Conservation (phyloP, 805 yeast species). For the Jamesozyma piceae region DNA sequence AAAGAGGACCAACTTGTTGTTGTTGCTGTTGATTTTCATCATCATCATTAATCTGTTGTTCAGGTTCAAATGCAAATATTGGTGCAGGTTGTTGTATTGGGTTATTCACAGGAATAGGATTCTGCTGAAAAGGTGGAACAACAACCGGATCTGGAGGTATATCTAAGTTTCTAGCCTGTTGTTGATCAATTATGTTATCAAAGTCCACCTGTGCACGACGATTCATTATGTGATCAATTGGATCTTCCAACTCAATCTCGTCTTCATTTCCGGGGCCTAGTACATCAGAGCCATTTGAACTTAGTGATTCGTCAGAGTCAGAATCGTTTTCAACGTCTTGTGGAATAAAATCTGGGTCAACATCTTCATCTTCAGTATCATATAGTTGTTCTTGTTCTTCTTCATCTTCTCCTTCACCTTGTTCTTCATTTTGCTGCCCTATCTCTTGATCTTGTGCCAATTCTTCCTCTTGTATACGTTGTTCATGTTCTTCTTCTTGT, state of each 20-base stretch:
- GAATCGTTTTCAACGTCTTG: constrained; percentile 11
- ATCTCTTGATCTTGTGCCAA: constrained; percentile 11
- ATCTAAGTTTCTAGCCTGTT: constrained; percentile 6
- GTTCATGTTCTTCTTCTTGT: constrained; percentile 6
- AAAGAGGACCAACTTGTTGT: constrained; percentile 21
- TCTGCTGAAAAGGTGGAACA: constrained; percentile 1
- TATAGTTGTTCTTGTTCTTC: constrained; percentile 4
- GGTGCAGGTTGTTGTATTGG: not conserved
- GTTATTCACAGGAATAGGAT: not conserved
- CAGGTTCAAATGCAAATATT: constrained; percentile 1
- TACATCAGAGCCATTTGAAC: not conserved
- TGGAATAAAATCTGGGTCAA: constrained; percentile 23
- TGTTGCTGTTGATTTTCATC: constrained; percentile 8
- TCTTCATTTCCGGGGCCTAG: not conserved
- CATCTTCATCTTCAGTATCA: constrained; percentile 21
- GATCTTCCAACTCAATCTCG: constrained; percentile 5
- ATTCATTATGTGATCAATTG: constrained; percentile 13
- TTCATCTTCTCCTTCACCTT: constrained; percentile 5
- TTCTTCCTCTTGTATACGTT: not conserved
- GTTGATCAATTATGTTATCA: constrained; percentile 15
- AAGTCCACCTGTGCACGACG: constrained; percentile 20
- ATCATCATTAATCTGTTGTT: constrained; percentile 4
- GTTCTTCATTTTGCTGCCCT: constrained; percentile 4
- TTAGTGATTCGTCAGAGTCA: constrained; percentile 11
- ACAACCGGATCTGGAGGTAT: not conserved